Percentiles rank a stretch among this genome's conserved stretches.
Evolutionary conservation across 805 yeast genomes (phyloP).

Genomic region (Candida maltosa): DNA sequence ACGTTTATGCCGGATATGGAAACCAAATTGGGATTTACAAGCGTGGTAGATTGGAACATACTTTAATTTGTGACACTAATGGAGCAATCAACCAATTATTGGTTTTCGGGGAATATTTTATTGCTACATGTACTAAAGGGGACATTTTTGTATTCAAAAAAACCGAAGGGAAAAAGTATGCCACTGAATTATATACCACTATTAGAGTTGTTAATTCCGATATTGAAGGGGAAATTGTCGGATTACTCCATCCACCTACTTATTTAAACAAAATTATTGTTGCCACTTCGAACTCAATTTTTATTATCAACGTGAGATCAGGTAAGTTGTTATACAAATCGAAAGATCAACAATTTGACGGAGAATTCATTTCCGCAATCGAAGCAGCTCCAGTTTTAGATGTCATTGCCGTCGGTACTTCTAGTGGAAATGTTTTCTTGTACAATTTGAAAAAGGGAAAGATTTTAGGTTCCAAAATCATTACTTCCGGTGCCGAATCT

Average conservation of each 20-base stretch:
- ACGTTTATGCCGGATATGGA: conserved; percentile 75
- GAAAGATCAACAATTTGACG: conserved; percentile 34
- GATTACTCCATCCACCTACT: conserved; percentile 80
- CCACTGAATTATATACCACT: conserved; percentile 66
- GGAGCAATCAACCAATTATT: conserved; percentile 47
- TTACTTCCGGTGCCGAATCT: conserved; percentile 39
- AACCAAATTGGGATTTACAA: conserved; percentile 71
- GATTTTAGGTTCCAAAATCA: conserved; percentile 45
- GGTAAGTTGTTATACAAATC: conserved; percentile 66
- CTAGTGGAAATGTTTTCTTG: conserved; percentile 61
- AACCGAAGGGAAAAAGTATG: conserved; percentile 39
- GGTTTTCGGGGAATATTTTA: conserved; percentile 75
- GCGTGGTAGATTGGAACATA: conserved; percentile 67
- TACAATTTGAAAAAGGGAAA: conserved; percentile 68
- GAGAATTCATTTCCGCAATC: conserved; percentile 56
- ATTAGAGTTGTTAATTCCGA: conserved; percentile 47
- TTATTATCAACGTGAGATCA: conserved; percentile 72
- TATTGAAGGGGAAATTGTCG: conserved; percentile 71
- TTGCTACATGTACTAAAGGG: conserved; percentile 46
- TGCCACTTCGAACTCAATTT: conserved; percentile 63
- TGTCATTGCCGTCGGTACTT: conserved; percentile 72
- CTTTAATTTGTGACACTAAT: conserved; percentile 27
- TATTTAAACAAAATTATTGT: conserved; percentile 85
- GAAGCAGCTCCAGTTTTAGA: conserved; percentile 88
- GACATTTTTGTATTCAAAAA: conserved; percentile 55